These are phyloP conservation scores for Phytophthora ohioensis DNA, from an alignment of 352 stramenopile genomes.

Conservation along the genomic window DNA sequence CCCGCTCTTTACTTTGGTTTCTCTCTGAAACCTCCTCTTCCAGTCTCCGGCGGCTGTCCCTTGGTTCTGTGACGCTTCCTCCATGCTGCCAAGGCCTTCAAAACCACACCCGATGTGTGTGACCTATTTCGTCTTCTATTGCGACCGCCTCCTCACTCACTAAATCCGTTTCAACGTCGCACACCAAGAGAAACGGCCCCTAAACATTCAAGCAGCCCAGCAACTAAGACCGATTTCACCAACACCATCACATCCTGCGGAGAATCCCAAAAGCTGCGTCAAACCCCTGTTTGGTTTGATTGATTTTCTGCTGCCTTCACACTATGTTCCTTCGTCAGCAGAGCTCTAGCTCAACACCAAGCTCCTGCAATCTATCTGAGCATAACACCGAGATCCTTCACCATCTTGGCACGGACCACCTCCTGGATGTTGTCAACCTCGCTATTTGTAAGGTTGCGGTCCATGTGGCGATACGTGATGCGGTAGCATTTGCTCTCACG, in stretches of 20 bases:
- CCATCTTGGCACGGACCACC: slow-evolving; percentile 81
- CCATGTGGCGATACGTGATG: slow-evolving; percentile 99
- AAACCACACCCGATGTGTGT: neutral
- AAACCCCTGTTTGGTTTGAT: slow-evolving; percentile 7
- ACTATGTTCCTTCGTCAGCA: neutral
- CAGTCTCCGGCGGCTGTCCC: slow-evolving; percentile 44
- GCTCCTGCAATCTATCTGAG: slow-evolving; percentile 81
- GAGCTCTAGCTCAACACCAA: slow-evolving; percentile 12
- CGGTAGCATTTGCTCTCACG: slow-evolving; percentile 97
- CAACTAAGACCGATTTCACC: neutral
- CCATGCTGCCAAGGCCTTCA: slow-evolving; percentile 11
- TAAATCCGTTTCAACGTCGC: slow-evolving; percentile 34
- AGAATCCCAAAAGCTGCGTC: neutral
- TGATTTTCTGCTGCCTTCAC: slow-evolving; percentile 5
- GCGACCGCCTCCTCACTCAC: slow-evolving; percentile 36
- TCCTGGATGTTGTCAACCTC: slow-evolving; percentile 97
- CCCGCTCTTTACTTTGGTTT: slow-evolving; percentile 59
- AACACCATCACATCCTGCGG: slow-evolving; percentile 10
- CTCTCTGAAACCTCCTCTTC: slow-evolving; percentile 71
- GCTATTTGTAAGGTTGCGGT: slow-evolving; percentile 98
- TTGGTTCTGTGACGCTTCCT: slow-evolving; percentile 19
- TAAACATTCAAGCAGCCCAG: slow-evolving; percentile 1
- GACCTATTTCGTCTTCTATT: slow-evolving; percentile 30
- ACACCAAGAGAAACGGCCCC: slow-evolving; percentile 17
- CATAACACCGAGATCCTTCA: slow-evolving; percentile 85